These are phyloP conservation scores for Wallemia hederae DNA, from an alignment of 1,284 basidiomycete genomes.

Conservation along the genomic window DNA sequence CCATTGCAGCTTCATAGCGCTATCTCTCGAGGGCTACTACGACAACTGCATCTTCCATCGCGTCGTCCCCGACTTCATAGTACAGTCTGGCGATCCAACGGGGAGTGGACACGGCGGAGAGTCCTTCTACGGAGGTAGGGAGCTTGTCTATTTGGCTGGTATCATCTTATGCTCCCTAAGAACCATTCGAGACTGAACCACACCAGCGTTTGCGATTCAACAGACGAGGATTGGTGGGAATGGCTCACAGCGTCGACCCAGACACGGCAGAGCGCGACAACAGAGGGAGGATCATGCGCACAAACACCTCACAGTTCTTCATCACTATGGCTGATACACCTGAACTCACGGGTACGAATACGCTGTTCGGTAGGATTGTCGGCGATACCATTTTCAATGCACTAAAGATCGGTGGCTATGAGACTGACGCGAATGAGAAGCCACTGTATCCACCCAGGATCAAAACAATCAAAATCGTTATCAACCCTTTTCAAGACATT, in stretches of 20 bases:
- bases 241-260: slow-evolving; percentile 25
- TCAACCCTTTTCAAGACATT: slow-evolving; percentile 84
- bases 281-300: slow-evolving; percentile 17
- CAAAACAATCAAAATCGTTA: slow-evolving; percentile 45
- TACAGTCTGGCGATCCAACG: slow-evolving; percentile 84
- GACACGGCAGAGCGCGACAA: neutral
- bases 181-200: slow-evolving; percentile 77
- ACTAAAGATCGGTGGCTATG: slow-evolving; percentile 63
- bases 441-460: slow-evolving; percentile 81
- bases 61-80: slow-evolving; percentile 60
- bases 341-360: slow-evolving; percentile 13
- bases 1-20: slow-evolving; percentile 67
- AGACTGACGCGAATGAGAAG: slow-evolving; percentile 48
- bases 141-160: neutral
- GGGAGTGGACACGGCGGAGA: slow-evolving; percentile 74
- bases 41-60: slow-evolving; percentile 82
- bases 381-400: slow-evolving; percentile 70
- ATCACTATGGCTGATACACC: slow-evolving; percentile 41
- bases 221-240: slow-evolving; percentile 65
- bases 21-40: slow-evolving; percentile 90
- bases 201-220: slow-evolving; percentile 58
- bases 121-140: slow-evolving; percentile 56
- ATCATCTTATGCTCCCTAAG: slow-evolving; percentile 16
- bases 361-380: slow-evolving; percentile 17
- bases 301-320: slow-evolving; percentile 71